Conservation (phyloP, 306 rosid genomes). For the Sophora flavescens region DNA sequence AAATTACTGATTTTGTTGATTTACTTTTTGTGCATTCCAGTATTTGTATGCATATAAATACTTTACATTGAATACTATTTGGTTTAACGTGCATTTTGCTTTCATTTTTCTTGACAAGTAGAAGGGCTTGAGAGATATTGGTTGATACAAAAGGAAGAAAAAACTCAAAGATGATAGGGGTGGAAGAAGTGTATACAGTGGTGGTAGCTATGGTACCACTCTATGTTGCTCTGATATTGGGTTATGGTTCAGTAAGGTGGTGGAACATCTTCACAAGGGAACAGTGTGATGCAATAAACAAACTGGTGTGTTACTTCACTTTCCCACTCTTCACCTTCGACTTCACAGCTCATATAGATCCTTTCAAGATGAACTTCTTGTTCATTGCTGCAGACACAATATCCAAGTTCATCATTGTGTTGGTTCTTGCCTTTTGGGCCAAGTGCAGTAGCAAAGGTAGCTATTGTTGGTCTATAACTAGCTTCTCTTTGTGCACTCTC, state of each 20-base stretch:
- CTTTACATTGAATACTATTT: background rate
- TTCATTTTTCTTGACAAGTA: background rate
- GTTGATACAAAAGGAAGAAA: background rate
- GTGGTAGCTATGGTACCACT: constrained; percentile 81
- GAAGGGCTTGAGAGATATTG: background rate
- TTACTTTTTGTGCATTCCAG: constrained; percentile 25
- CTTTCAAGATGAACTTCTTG: constrained; percentile 71
- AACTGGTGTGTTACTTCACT: constrained; percentile 86
- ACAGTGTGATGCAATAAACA: constrained; percentile 86
- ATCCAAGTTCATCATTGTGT: constrained; percentile 72
- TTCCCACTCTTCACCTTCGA: constrained; percentile 89
- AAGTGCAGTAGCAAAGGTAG: constrained; percentile 72
- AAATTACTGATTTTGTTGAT: constrained; percentile 16
- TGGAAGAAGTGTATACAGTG: constrained; percentile 88
- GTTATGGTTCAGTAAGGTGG: constrained; percentile 92
- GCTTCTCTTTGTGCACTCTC: constrained; percentile 78
- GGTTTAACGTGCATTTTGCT: constrained; percentile 30
- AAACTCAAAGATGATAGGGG: constrained; percentile 70
- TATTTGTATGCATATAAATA: constrained; percentile 43
- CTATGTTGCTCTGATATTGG: constrained; percentile 77
- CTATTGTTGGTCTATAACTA: constrained; percentile 82
- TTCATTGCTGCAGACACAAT: constrained; percentile 77
- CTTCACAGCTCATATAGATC: constrained; percentile 82
- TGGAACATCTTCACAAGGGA: constrained; percentile 80
- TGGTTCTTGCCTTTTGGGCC: constrained; percentile 75